Conservation (phyloP, 805 yeast genomes). For the Saccharomycopsis fibuligera region DNA sequence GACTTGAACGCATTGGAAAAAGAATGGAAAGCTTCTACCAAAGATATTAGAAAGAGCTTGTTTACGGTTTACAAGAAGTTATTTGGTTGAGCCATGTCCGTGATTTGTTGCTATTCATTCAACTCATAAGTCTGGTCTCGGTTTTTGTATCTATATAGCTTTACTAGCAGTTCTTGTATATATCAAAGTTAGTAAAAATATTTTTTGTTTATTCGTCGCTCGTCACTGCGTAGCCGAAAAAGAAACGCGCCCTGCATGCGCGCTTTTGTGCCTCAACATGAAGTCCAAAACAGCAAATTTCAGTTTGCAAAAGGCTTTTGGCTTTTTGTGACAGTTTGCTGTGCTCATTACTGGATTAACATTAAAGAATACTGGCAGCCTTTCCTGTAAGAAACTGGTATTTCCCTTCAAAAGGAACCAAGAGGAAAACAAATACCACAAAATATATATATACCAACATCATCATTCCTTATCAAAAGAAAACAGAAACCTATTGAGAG, state of each 20-base stretch:
- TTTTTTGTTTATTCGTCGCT: no score
- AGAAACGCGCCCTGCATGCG: neutral
- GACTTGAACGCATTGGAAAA: slow-evolving; percentile 7
- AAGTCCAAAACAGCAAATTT: neutral
- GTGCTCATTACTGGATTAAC: no score
- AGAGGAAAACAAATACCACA: no score
- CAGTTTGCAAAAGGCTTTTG: no score
- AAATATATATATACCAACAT: no score
- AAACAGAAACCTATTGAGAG: no score
- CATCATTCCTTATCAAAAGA: no score
- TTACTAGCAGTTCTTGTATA: neutral
- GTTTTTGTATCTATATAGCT: neutral
- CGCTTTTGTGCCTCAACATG: neutral
- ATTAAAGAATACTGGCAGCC: no score
- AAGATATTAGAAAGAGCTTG: slow-evolving; percentile 13
- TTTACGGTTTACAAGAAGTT: slow-evolving; percentile 9
- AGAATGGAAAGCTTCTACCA: slow-evolving; percentile 9
- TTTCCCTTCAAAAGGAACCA: no score
- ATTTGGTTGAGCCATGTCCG: neutral
- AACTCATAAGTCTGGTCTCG: neutral
- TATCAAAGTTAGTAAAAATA: neutral
- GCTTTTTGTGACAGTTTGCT: no score
- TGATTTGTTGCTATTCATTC: neutral
- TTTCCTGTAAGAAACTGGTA: no score
- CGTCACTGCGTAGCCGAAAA: neutral